Evolutionary conservation across 495 filamentous ascomycete species (phyloP), one percentile per base, ranked within the genome.

Genomic region (Aspergillus ellipticus): DNA sequence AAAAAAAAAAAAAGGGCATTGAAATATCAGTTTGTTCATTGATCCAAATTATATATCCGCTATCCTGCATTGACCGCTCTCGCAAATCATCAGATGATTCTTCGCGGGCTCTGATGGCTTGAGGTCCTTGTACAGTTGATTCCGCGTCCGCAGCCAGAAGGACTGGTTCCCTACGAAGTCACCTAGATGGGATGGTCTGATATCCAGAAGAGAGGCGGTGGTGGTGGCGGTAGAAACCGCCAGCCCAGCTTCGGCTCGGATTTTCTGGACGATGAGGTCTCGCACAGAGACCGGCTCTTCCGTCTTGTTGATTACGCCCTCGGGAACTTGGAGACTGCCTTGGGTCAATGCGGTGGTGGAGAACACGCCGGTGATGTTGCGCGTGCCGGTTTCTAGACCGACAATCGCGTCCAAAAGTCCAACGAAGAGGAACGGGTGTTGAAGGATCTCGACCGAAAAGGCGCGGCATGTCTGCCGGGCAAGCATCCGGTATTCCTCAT

Each of bases 371-470:
- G 68, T 79, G 22, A 77, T 65, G 37, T 67, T 77, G 41, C 70
- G 73, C 31, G 64, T 74, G 4, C 79, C 81, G 45, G 83, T 76
- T 21, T 87, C 86, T 3, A 96, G 66, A 50, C 84, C 85, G 7
- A 96, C 85, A 6, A 97, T 84, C 2, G 81, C 81, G 20, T 84
- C 81, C 69, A 97, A 75, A 59, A 97, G 75, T 10, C 89, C 86
- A 0, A 86, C 82, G 65, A 94, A 97, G 9, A 96, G 75, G 76
- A 89, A 92, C 0, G 94, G 94, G 60, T 97, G 90, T 62, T 97
- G 90, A 60, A 96, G 73, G 52, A 96, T 84, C 70, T 97, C 94
- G 0, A 89, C 85, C 50, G 93, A 87, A 59, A 98, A 98, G 0
- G 92, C 89, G 24, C 79, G 80, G 53, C 88, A 83, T 3, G 91